These are phyloP conservation scores for Colletotrichum liriopes DNA, from an alignment of 2,329 filamentous ascomycete species.

Conservation along the genomic window DNA sequence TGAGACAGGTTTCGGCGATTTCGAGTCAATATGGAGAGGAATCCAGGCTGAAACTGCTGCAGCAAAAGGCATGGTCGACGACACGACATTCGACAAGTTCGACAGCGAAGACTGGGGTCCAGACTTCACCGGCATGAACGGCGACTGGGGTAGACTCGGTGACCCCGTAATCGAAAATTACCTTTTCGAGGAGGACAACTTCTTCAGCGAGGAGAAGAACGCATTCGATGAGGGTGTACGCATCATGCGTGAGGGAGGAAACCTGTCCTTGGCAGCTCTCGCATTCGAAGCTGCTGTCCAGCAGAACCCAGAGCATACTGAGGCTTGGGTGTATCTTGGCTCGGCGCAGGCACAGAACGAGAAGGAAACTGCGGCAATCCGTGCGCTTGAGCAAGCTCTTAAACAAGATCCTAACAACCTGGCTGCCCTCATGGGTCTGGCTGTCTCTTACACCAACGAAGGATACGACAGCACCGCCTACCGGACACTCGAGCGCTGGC, in stretches of 20 bases:
- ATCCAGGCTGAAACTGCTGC: conserved; percentile 83
- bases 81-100: conserved; percentile 75
- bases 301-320: conserved; percentile 87
- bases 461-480: conserved; percentile 98
- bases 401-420: conserved; percentile 91
- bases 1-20: conserved; percentile 85
- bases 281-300: conserved; percentile 97
- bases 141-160: conserved; percentile 73
- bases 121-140: conserved; percentile 74
- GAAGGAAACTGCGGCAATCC: conserved; percentile 96
- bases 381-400: conserved; percentile 91
- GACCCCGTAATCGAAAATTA: conserved; percentile 91
- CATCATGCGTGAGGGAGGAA: conserved; percentile 94
- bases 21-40: conserved; percentile 90
- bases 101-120: conserved; percentile 84
- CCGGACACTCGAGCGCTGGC: conserved; percentile 95
- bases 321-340: conserved; percentile 94
- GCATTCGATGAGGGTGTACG: conserved; percentile 94
- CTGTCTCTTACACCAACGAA: conserved; percentile 98
- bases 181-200: conserved; percentile 94
- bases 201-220: conserved; percentile 85
- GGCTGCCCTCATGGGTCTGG: conserved; percentile 92
- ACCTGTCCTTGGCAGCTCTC: conserved; percentile 91
- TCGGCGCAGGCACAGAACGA: conserved; percentile 97
- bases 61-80: conserved; percentile 80